Conservation (phyloP, 768 basidiomycete genomes). For the Mrakia hoshinonis region DNA sequence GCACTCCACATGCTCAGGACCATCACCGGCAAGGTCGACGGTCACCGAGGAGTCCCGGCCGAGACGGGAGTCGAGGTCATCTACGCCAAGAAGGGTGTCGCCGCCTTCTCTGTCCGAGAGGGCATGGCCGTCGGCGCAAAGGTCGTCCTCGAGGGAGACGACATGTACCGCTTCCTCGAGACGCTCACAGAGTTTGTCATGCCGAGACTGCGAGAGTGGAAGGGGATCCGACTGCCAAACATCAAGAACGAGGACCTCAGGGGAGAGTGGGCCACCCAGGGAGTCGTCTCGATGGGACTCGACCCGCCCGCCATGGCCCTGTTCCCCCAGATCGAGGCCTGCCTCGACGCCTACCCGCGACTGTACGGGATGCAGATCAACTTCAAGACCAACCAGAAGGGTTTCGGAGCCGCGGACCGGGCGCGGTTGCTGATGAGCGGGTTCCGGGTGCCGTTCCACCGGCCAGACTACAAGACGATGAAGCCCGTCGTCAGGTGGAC, state of each 20-base stretch:
- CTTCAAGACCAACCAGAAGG: constrained; percentile 78
- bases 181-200: constrained; percentile 86
- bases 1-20: constrained; percentile 80
- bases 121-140: constrained; percentile 77
- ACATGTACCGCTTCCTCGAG: constrained; percentile 90
- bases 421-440: constrained; percentile 81
- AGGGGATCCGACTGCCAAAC: constrained; percentile 73
- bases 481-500: not conserved
- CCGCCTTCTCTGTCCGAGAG: constrained; percentile 71
- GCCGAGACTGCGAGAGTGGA: constrained; percentile 85
- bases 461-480: constrained; percentile 31
- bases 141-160: constrained; percentile 78
- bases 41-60: constrained; percentile 62
- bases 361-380: constrained; percentile 87
- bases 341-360: constrained; percentile 77
- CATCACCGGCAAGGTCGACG: constrained; percentile 70
- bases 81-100: constrained; percentile 53
- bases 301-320: constrained; percentile 72
- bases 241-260: constrained; percentile 63
- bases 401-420: constrained; percentile 79
- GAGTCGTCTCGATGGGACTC: constrained; percentile 83
- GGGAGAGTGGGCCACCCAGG: constrained; percentile 52
- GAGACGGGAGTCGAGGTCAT: constrained; percentile 67
- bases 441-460: constrained; percentile 79
- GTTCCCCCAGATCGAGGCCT: constrained; percentile 95